phyloP scores from a whole-genome alignment of 805 yeast genomes.

The Metschnikowia shivogae region DNA sequence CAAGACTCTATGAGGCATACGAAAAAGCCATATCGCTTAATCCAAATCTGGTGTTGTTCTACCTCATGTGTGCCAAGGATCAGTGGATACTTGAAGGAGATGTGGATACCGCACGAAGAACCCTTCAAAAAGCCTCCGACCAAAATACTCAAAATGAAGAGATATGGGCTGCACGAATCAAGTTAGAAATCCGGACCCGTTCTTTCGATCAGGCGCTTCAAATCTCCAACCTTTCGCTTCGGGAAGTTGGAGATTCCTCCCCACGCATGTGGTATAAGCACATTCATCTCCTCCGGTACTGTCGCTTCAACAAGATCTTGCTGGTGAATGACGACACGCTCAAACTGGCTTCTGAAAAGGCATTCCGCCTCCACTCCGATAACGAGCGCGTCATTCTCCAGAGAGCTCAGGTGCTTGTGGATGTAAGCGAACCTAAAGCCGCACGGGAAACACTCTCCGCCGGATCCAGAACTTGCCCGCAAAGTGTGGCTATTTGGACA shows the following conservation, averaged over 20 bases:
- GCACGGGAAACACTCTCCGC: slow-evolving; percentile 47
- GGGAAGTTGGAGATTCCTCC: slow-evolving; percentile 19
- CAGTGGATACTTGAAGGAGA: slow-evolving; percentile 50
- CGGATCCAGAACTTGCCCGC: slow-evolving; percentile 50
- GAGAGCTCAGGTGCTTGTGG: slow-evolving; percentile 51
- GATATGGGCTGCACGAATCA: slow-evolving; percentile 69
- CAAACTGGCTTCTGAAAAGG: slow-evolving; percentile 37
- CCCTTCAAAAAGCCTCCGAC: slow-evolving; percentile 47
- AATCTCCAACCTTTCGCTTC: slow-evolving; percentile 19
- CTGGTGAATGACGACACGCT: slow-evolving; percentile 15
- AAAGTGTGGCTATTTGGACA: slow-evolving; percentile 51
- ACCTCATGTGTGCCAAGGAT: slow-evolving; percentile 72
- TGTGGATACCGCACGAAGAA: slow-evolving; percentile 46
- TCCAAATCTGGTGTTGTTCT: slow-evolving; percentile 48
- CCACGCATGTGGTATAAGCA: slow-evolving; percentile 61
- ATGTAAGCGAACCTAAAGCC: slow-evolving; percentile 18
- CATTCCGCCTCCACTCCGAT: slow-evolving; percentile 45
- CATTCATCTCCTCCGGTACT: slow-evolving; percentile 47
- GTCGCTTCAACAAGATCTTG: slow-evolving; percentile 16
- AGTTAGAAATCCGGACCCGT: slow-evolving; percentile 49
- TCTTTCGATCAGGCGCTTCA: slow-evolving; percentile 38
- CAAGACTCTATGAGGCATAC: slow-evolving; percentile 34
- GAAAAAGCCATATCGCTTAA: slow-evolving; percentile 49
- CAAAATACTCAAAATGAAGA: slow-evolving; percentile 45
- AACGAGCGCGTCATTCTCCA: slow-evolving; percentile 57